These are phyloP conservation scores for Kalmusia sp. DNA, from an alignment of 2,329 filamentous ascomycete genomes.

Conservation along the genomic window DNA sequence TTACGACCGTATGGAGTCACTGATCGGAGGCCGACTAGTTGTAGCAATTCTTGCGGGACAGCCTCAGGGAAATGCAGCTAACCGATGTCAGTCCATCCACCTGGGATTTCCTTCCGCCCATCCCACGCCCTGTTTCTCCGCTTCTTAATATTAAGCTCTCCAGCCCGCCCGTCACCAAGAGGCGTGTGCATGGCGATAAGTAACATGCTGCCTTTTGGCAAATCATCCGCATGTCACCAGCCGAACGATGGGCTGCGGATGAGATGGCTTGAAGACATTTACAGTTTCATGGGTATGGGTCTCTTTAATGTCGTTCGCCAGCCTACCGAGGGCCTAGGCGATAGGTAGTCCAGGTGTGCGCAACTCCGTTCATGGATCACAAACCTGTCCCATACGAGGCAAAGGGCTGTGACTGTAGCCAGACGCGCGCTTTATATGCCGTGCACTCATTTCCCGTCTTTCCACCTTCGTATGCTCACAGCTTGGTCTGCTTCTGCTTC, in stretches of 20 bases:
- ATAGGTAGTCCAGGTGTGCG: neutral
- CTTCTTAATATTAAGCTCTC: no score
- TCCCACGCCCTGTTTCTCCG: neutral
- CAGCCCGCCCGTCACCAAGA: no score
- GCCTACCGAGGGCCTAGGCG: neutral
- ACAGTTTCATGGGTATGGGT: neutral
- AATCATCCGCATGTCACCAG: no score
- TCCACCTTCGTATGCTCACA: slow-evolving; percentile 1
- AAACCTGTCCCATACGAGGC: neutral
- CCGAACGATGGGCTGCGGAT: no score
- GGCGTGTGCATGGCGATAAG: no score
- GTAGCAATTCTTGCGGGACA: no score
- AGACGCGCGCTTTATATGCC: neutral
- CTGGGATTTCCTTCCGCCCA: neutral
- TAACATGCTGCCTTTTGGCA: neutral
- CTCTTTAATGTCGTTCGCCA: neutral
- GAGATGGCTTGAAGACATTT: no score
- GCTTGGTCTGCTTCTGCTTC: neutral
- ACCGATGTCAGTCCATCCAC: neutral
- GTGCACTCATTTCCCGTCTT: neutral
- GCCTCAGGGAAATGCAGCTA: neutral
- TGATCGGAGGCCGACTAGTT: no score
- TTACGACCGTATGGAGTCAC: no score
- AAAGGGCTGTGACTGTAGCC: neutral
- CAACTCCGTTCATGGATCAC: neutral